phyloP scores from a whole-genome alignment of 1,284 basidiomycete species.

The Rhodotorula sp. region DNA sequence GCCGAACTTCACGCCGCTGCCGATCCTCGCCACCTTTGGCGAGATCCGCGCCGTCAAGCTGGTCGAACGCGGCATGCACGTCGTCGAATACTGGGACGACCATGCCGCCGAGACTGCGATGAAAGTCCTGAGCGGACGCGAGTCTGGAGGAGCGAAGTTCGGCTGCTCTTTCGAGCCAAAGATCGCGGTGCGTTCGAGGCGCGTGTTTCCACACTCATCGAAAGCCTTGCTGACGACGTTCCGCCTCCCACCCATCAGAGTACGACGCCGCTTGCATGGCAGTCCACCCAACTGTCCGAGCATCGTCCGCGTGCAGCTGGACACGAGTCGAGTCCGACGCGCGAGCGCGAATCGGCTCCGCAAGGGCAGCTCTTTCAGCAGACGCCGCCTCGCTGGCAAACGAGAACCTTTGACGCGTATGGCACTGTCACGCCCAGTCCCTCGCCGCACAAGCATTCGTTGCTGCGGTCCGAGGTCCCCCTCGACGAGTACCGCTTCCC shows the following conservation, averaged over 20 bases:
- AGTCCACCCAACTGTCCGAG: no score
- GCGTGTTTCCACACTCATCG: neutral
- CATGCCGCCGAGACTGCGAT: conserved; percentile 15
- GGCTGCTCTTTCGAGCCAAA: conserved; percentile 30
- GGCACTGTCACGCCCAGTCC: neutral
- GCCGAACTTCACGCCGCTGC: conserved; percentile 8
- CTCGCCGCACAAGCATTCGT: neutral
- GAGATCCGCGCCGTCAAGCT: conserved; percentile 18
- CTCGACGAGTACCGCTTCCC: no score
- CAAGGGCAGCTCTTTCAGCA: no score
- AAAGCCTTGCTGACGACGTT: neutral
- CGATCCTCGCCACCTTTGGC: conserved; percentile 25
- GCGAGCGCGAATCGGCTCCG: no score
- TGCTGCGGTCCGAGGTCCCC: no score
- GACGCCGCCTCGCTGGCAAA: no score
- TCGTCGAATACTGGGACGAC: conserved; percentile 37
- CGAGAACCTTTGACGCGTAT: no score
- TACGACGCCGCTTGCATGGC: neutral
- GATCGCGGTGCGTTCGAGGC: conserved; percentile 9
- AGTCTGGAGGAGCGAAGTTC: conserved; percentile 2
- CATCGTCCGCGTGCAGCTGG: no score
- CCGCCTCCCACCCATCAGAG: no score
- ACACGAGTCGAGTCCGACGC: no score
- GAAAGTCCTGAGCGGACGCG: conserved; percentile 5
- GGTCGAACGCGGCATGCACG: conserved; percentile 16